These are phyloP conservation scores for Cordyceps javanica DNA, from an alignment of 2,329 filamentous ascomycete genomes.

Conservation along the genomic window DNA sequence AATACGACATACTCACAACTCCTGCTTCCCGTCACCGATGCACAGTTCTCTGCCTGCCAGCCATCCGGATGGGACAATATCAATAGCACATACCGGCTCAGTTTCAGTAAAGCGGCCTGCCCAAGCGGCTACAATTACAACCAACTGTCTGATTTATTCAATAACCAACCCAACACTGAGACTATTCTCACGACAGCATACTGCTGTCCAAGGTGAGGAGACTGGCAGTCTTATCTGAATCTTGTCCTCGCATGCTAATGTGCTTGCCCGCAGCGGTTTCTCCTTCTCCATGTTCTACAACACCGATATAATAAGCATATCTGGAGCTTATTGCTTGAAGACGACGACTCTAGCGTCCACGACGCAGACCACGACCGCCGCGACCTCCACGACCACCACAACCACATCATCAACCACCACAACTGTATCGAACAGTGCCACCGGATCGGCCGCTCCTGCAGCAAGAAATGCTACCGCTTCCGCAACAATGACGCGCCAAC, in stretches of 20 bases:
- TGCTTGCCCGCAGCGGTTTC: background rate
- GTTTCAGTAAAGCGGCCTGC: conserved; percentile 9
- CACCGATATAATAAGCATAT: background rate
- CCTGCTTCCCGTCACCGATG: conserved; percentile 3
- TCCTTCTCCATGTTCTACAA: background rate
- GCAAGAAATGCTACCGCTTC: background rate
- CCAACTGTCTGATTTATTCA: conserved; percentile 4
- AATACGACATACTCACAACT: conserved; percentile 1
- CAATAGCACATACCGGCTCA: background rate
- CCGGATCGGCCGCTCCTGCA: background rate
- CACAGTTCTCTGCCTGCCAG: conserved; percentile 7
- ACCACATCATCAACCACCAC: too few species aligned
- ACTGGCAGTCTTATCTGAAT: background rate
- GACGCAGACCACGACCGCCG: background rate
- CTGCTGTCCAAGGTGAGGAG: conserved; percentile 9
- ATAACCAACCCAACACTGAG: background rate
- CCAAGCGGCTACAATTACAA: conserved; percentile 11
- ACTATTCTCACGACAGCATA: conserved; percentile 7
- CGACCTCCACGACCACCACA: background rate
- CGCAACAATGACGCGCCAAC: background rate
- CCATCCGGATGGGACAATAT: conserved; percentile 9
- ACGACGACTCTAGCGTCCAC: background rate
- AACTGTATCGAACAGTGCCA: background rate
- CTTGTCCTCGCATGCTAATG: background rate
- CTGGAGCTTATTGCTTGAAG: background rate